phyloP scores from a whole-genome alignment of 2,329 filamentous ascomycete genomes.

The Epichloe aotearoae region DNA sequence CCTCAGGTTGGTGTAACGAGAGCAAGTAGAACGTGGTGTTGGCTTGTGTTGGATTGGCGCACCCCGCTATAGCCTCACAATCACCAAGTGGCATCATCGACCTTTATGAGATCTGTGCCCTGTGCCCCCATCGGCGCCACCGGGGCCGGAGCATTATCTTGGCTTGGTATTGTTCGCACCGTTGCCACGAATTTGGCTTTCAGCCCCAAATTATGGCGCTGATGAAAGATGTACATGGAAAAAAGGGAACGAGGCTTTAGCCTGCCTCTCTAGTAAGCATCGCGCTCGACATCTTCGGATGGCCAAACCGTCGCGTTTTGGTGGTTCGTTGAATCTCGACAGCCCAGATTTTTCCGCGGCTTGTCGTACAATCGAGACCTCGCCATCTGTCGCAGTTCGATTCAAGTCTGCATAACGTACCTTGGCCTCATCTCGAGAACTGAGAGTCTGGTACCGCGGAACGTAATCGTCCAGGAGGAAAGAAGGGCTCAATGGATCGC shows the following conservation, averaged over 20 bases:
- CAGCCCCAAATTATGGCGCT: neutral
- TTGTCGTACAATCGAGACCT: conserved; percentile 51
- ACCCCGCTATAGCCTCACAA: neutral
- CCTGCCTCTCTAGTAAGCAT: neutral
- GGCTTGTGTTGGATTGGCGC: neutral
- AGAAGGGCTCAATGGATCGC: conserved; percentile 32
- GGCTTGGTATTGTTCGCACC: conserved; percentile 1
- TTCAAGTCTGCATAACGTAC: conserved; percentile 69
- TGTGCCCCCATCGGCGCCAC: neutral
- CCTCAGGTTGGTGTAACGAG: neutral
- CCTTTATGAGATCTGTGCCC: conserved; percentile 3
- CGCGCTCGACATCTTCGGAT: conserved; percentile 13
- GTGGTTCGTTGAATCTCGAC: conserved; percentile 64
- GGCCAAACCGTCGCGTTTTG: conserved; percentile 37
- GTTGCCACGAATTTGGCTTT: neutral
- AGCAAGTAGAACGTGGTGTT: too few species aligned
- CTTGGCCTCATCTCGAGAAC: conserved; percentile 51
- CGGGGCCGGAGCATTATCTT: neutral
- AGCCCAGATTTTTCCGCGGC: conserved; percentile 60
- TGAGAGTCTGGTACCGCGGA: conserved; percentile 57
- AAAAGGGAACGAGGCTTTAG: too few species aligned
- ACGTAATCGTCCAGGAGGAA: conserved; percentile 65
- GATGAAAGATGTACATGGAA: neutral
- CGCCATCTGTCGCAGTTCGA: conserved; percentile 40
- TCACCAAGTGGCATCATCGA: neutral